phyloP scores from a whole-genome alignment of 768 basidiomycete genomes.

The Hortiboletus campestris region DNA sequence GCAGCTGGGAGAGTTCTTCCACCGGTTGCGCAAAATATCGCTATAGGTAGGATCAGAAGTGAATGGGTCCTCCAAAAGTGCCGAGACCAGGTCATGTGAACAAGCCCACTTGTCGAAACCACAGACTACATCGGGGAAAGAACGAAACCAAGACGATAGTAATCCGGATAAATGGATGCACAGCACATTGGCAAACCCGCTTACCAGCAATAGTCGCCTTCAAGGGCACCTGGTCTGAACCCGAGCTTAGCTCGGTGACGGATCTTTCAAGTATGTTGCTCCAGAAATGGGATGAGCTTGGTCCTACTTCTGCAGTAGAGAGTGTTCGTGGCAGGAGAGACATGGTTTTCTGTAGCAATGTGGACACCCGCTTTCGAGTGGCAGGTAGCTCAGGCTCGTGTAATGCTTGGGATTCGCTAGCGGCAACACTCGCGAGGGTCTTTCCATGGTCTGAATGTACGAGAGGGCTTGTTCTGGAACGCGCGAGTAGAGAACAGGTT shows the following conservation, averaged over 20 bases:
- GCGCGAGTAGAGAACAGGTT: background rate
- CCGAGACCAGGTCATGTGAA: conserved; percentile 60
- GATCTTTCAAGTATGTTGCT: conserved; percentile 38
- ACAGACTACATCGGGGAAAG: conserved; percentile 44
- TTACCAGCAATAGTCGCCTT: conserved; percentile 50
- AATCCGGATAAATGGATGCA: conserved; percentile 2
- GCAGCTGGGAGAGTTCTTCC: conserved; percentile 36
- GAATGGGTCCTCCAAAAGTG: conserved; percentile 71
- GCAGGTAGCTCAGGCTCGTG: background rate
- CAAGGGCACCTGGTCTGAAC: conserved; percentile 32
- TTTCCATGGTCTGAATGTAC: background rate
- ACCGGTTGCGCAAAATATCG: conserved; percentile 46
- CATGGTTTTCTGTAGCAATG: conserved; percentile 48
- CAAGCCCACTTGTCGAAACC: conserved; percentile 54
- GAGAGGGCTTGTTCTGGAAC: background rate
- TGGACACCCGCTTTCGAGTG: conserved; percentile 35
- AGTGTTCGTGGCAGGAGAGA: conserved; percentile 47
- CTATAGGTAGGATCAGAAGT: conserved; percentile 47
- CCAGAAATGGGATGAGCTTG: conserved; percentile 46
- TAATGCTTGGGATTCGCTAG: background rate
- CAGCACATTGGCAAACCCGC: conserved; percentile 18
- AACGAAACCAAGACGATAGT: background rate
- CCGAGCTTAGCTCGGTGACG: conserved; percentile 30
- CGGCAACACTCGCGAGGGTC: background rate
- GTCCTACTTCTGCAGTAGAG: conserved; percentile 21